Evolutionary conservation across 768 basidiomycete genomes (phyloP), one percentile per base, ranked within the genome.

Genomic region (Lactarius quietus): DNA sequence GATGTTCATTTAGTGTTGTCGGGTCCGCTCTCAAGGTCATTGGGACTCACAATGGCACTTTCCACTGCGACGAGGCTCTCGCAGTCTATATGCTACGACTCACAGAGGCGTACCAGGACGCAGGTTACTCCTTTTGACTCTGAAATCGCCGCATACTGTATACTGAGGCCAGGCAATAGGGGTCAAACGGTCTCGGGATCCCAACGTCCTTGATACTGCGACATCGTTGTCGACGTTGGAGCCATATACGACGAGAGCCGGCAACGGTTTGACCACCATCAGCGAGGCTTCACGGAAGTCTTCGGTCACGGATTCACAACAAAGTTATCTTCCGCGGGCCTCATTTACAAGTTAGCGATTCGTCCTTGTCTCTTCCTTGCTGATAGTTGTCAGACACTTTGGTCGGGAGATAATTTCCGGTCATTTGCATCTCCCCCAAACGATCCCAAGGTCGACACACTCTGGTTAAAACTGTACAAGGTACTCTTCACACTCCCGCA

Each of bases 151-250:
- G 9, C 14, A 45, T 38, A 14, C 31, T 55, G 26, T 12, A 57
- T 20, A 38, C 23, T 67, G 45, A 61, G 29, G 2, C 58, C 12
- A 41, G 35, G 29, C 1, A 58, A 66, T 53, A 77, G 76, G 81
- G 65, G 72, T 95, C 36, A 87, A 86, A 71, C 85, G 94, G 43
- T 87, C 82, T 45, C 83, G 93, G 48, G 89, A 93, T 73, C 87
- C 88, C 5, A 81, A 79, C 14, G 70, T 86, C 18, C 82, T 95
- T 38, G 86, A 87, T 65, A 81, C 85, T 95, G 95, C 75, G 89
- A 95, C 74, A 94, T 99, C 72, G 92, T 99, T 35, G 93, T 98
- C 28, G 96, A 99, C 73, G 95, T 99, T 57, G 95, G 97, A 12
- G 95, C 91, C 7, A 83, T 91, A 28, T 99, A 98, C 75, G 93